A percentile compares a stretch with the other conserved stretches of the same genome.
phyloP scores from a whole-genome alignment of 208 protist genomes.

The Trypanosoma theileri region DNA sequence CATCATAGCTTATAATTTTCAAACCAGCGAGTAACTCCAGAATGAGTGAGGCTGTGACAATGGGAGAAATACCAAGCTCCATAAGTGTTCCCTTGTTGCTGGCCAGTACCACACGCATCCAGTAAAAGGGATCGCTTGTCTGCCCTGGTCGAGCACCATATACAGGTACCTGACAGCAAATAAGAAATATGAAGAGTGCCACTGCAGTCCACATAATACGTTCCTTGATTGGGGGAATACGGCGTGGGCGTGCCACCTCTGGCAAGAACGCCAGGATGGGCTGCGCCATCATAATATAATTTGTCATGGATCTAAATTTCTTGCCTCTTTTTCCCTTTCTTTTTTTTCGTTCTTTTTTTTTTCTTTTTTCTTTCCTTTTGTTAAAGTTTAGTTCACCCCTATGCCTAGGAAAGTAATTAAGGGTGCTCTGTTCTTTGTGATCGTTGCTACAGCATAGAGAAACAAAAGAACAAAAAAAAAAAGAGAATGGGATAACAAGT shows the following conservation, averaged over 20 bases:
- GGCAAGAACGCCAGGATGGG: constrained; percentile 96
- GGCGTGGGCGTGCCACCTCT: constrained; percentile 92
- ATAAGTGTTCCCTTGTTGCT: constrained; percentile 99
- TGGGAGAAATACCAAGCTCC: constrained; percentile 98
- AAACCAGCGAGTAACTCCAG: constrained; percentile 98
- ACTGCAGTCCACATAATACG: constrained; percentile 98
- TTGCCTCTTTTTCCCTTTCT: not conserved
- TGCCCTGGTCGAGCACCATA: constrained; percentile 97
- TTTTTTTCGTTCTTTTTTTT: constrained; percentile 18
- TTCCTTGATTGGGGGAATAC: constrained; percentile 93
- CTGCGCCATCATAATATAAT: constrained; percentile 87
- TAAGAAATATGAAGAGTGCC: constrained; percentile 99
- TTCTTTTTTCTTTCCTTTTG: constrained; percentile 17
- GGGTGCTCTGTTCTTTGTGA: constrained; percentile 9
- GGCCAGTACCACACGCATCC: constrained; percentile 99
- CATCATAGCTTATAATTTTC: constrained; percentile 96
- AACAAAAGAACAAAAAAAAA: constrained; percentile 27
- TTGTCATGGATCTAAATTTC: constrained; percentile 25
- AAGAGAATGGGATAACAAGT: not conserved
- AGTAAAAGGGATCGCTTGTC: constrained; percentile 98
- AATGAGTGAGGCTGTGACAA: constrained; percentile 97
- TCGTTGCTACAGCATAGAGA: constrained; percentile 2
- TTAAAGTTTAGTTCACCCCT: constrained; percentile 13
- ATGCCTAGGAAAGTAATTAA: too few relatives aligned
- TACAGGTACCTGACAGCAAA: constrained; percentile 99